Percentiles rank a stretch among this genome's conserved stretches.
phyloP scores from a whole-genome alignment of 208 protist genomes.

The Trypanosomatidae sp. region DNA sequence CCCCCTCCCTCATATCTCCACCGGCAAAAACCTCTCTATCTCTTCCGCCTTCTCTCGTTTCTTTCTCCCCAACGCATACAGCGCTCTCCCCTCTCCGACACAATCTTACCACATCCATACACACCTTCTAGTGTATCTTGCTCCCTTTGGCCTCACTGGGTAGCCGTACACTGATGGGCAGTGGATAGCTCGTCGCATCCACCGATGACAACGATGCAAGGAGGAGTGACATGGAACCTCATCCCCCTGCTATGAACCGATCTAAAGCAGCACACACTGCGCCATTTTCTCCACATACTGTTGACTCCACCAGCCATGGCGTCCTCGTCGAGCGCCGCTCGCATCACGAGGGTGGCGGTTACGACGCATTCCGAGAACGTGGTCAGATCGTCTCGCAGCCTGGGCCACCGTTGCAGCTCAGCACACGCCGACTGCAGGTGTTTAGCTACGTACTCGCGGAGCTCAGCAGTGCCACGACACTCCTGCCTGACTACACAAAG shows the following conservation, averaged over 20 bases:
- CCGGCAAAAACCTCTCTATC: not conserved
- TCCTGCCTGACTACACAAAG: slow-evolving; percentile 68
- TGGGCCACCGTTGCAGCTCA: slow-evolving; percentile 22
- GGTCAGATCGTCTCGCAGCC: not conserved
- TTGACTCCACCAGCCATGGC: not conserved
- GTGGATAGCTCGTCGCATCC: not conserved
- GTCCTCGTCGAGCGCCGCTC: not conserved
- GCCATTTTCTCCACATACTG: not conserved
- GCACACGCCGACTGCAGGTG: slow-evolving; percentile 49
- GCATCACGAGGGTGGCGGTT: not conserved
- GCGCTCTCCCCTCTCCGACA: not conserved
- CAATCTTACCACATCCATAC: not conserved
- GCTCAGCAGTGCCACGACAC: slow-evolving; percentile 59
- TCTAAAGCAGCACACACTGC: not conserved
- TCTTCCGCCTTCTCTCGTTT: not conserved
- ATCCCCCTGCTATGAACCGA: not conserved
- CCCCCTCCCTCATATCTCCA: not conserved
- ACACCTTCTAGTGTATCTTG: not conserved
- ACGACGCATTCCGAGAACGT: not conserved
- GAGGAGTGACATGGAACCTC: not conserved
- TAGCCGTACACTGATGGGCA: not conserved
- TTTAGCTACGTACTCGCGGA: slow-evolving; percentile 69
- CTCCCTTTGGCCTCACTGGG: not conserved
- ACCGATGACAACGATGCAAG: not conserved
- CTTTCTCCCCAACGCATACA: not conserved